phyloP scores from a whole-genome alignment of 257 asterid species.

The Eustoma russellianum region DNA sequence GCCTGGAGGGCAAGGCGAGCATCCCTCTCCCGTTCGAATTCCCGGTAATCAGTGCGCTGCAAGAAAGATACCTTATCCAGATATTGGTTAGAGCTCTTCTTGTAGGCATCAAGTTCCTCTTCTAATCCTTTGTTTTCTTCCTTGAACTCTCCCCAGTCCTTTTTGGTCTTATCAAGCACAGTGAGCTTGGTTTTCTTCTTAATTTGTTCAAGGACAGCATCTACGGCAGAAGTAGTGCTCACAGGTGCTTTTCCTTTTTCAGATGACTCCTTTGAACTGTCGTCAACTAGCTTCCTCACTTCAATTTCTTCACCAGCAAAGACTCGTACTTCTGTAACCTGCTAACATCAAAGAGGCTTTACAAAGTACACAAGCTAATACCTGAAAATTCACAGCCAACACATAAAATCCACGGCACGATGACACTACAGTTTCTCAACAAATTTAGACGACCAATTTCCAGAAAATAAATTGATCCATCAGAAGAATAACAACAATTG shows the following conservation, averaged over 20 bases:
- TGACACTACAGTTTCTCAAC: neutral
- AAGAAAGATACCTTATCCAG: slow-evolving; percentile 79
- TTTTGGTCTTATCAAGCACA: slow-evolving; percentile 90
- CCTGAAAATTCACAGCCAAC: neutral
- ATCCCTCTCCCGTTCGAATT: slow-evolving; percentile 88
- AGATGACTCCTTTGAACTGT: slow-evolving; percentile 41
- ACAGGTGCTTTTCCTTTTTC: slow-evolving; percentile 61
- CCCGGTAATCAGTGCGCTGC: slow-evolving; percentile 81
- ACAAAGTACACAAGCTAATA: slow-evolving; percentile 6
- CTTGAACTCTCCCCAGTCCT: slow-evolving; percentile 97
- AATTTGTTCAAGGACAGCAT: slow-evolving; percentile 81
- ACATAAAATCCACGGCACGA: neutral
- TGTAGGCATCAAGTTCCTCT: slow-evolving; percentile 86
- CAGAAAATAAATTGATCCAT: neutral
- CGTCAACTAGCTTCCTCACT: slow-evolving; percentile 74
- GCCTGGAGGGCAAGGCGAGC: slow-evolving; percentile 76
- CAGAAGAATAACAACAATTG: neutral
- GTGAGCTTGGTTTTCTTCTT: slow-evolving; percentile 86
- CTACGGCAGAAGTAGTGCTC: slow-evolving; percentile 68
- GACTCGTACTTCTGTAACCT: slow-evolving; percentile 81
- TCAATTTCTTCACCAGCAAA: slow-evolving; percentile 88
- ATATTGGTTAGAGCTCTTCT: slow-evolving; percentile 88
- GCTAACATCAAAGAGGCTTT: slow-evolving; percentile 3
- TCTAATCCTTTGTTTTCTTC: slow-evolving; percentile 78
- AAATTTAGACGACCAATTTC: neutral